Percentiles rank a stretch among this genome's conserved stretches.
These are phyloP conservation scores for Luffa aegyptiaca DNA, from an alignment of 306 rosid genomes.

Conservation along the genomic window DNA sequence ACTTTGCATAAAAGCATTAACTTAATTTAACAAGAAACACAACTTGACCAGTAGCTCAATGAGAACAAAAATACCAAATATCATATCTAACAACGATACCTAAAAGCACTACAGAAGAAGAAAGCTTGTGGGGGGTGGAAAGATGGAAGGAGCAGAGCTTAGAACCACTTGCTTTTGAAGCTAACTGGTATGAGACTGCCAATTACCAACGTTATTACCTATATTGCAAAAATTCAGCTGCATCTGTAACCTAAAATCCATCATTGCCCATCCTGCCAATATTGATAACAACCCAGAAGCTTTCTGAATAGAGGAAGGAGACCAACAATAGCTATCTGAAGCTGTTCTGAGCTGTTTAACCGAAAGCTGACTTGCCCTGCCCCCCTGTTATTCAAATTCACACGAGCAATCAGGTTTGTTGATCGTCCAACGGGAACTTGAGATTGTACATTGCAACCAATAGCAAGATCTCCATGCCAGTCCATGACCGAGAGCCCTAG, in stretches of 20 bases:
- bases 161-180: constrained; percentile 30
- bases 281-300: constrained; percentile 40
- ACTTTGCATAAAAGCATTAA: constrained; percentile 14
- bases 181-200: constrained; percentile 23
- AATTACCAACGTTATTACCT: constrained; percentile 19
- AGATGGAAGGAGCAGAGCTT: constrained; percentile 20
- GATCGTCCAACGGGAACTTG: constrained; percentile 79
- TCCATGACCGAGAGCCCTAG: constrained; percentile 91
- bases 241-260: constrained; percentile 22
- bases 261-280: constrained; percentile 53
- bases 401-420: constrained; percentile 68
- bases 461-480: constrained; percentile 98
- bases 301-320: constrained; percentile 65
- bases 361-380: constrained; percentile 86
- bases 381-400: constrained; percentile 83
- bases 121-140: constrained; percentile 16
- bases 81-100: constrained; percentile 34
- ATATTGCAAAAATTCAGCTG: constrained; percentile 27
- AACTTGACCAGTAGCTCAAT: constrained; percentile 27
- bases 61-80: constrained; percentile 28
- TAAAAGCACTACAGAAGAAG: constrained; percentile 18
- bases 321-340: constrained; percentile 68
- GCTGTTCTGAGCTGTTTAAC: constrained; percentile 85
- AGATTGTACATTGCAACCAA: constrained; percentile 84
- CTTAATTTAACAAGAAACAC: constrained; percentile 20